Evolutionary conservation across 352 stramenopile genomes (phyloP).

Genomic region (Pythium periplocum): DNA sequence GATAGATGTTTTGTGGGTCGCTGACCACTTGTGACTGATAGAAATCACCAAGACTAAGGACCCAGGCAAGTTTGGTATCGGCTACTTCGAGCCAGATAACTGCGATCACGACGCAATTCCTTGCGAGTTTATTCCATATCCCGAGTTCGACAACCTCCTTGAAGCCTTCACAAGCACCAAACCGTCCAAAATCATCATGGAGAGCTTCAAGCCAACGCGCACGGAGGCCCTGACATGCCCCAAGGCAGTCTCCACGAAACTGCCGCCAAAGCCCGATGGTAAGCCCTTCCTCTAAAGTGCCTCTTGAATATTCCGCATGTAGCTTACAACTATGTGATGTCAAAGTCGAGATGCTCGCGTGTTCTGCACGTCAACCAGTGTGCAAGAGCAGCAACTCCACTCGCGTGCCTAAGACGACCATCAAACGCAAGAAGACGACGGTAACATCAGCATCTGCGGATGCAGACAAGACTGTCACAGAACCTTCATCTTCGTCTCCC

Average conservation of each 20-base stretch:
- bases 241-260: slow-evolving; percentile 29
- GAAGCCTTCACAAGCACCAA: slow-evolving; percentile 38
- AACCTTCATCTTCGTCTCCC: too few relatives aligned
- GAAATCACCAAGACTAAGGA: slow-evolving; percentile 41
- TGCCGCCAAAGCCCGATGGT: slow-evolving; percentile 35
- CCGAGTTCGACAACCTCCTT: slow-evolving; percentile 52
- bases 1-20: background rate
- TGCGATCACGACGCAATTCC: slow-evolving; percentile 43
- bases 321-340: too few relatives aligned
- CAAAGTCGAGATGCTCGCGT: slow-evolving; percentile 37
- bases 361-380: slow-evolving; percentile 36
- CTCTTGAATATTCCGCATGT: too few relatives aligned
- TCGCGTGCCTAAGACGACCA: too few relatives aligned
- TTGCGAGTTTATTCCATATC: slow-evolving; percentile 52
- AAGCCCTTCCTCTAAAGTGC: background rate
- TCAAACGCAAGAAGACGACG: too few relatives aligned
- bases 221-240: slow-evolving; percentile 33
- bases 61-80: slow-evolving; percentile 51
- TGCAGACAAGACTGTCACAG: too few relatives aligned
- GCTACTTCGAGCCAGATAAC: slow-evolving; percentile 57
- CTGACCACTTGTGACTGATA: slow-evolving; percentile 7
- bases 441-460: too few relatives aligned
- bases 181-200: slow-evolving; percentile 36
- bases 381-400: slow-evolving; percentile 22
- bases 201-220: slow-evolving; percentile 33